phyloP scores from a whole-genome alignment of 768 basidiomycete species.

The Artomyces pyxidatus region DNA sequence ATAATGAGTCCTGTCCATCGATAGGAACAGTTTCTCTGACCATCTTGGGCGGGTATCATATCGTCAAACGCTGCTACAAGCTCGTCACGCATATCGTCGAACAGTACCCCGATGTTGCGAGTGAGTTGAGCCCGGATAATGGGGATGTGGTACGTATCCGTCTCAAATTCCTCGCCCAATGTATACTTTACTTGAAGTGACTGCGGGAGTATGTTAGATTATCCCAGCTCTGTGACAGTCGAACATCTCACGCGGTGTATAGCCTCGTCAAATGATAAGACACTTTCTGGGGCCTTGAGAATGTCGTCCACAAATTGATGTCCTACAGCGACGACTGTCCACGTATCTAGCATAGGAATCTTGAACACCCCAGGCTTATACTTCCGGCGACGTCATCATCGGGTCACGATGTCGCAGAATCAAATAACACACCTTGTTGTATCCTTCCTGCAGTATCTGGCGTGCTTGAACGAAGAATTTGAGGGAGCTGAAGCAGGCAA shows the following conservation, averaged over 20 bases:
- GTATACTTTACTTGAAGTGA: background rate
- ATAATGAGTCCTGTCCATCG: too few relatives aligned
- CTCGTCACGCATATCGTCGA: background rate
- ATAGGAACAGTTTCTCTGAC: background rate
- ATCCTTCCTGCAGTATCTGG: background rate
- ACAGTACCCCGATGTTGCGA: background rate
- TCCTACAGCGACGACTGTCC: background rate
- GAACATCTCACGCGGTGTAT: too few relatives aligned
- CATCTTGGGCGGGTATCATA: background rate
- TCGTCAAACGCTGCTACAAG: background rate
- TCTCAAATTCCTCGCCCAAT: background rate
- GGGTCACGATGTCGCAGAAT: too few relatives aligned
- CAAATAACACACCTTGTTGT: background rate
- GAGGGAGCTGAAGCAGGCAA: conserved; percentile 2
- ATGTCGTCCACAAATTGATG: background rate
- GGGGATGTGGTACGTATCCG: background rate
- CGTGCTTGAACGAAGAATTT: background rate
- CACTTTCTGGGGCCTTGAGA: background rate
- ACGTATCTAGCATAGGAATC: background rate
- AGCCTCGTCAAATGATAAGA: background rate
- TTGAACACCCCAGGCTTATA: background rate
- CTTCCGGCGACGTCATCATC: background rate
- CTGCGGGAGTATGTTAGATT: background rate
- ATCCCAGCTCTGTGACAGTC: too few relatives aligned
- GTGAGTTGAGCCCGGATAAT: conserved; percentile 1